Evolutionary conservation across 441 rosid species (phyloP).

Genomic region (Eruca vesicaria): DNA sequence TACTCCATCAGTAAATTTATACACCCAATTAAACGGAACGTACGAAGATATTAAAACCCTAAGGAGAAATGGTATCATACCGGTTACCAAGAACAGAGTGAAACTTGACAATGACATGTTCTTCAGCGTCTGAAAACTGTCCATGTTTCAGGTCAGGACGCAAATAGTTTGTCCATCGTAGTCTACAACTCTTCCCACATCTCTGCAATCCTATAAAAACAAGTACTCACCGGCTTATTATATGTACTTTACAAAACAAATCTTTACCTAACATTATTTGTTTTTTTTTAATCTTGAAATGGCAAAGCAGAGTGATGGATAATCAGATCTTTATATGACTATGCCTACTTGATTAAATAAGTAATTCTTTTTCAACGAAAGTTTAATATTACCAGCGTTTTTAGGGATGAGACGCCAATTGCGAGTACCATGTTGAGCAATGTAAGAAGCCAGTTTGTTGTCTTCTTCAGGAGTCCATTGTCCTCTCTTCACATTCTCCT

Average conservation of each 20-base stretch:
- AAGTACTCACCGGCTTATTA: neutral
- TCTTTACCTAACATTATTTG: neutral
- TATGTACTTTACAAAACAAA: neutral
- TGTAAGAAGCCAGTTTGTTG: constrained; percentile 91
- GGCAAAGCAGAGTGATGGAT: neutral
- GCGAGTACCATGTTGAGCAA: constrained; percentile 93
- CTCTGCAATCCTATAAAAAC: constrained; percentile 32
- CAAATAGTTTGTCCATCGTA: constrained; percentile 83
- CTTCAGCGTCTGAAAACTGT: constrained; percentile 68
- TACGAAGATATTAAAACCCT: neutral
- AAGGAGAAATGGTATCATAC: constrained; percentile 14
- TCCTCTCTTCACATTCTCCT: constrained; percentile 87
- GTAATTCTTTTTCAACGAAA: neutral
- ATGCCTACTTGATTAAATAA: neutral
- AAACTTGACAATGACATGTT: constrained; percentile 74
- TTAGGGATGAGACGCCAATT: constrained; percentile 98
- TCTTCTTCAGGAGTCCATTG: constrained; percentile 98
- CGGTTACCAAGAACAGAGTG: constrained; percentile 80
- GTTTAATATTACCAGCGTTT: constrained; percentile 62
- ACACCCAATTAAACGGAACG: neutral
- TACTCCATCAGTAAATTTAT: neutral
- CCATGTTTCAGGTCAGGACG: constrained; percentile 86
- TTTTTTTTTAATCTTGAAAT: neutral
- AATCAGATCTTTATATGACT: neutral
- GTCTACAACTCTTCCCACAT: constrained; percentile 86